These are phyloP conservation scores for Bruguiera gymnorhiza DNA, from an alignment of 345 rosid genomes.

Conservation along the genomic window DNA sequence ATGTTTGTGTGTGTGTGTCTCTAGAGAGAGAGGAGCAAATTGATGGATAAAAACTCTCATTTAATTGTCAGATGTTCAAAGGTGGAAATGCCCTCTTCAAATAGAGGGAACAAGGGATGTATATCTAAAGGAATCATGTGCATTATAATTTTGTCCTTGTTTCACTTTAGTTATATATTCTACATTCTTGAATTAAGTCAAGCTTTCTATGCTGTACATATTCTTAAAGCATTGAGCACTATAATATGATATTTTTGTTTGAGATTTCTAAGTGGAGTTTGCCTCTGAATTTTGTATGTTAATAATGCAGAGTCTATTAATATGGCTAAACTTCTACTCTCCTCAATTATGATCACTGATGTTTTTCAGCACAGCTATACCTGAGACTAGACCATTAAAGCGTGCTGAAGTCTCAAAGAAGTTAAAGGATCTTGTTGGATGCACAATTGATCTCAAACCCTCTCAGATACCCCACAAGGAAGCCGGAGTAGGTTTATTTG, in stretches of 20 bases:
- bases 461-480: constrained; percentile 71
- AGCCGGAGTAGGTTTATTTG: constrained; percentile 72
- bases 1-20: too few relatives aligned
- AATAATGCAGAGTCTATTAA: neutral
- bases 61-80: too few relatives aligned
- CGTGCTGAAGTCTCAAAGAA: constrained; percentile 48
- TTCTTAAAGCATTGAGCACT: too few relatives aligned
- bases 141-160: too few relatives aligned
- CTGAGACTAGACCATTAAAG: constrained; percentile 60
- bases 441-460: constrained; percentile 54
- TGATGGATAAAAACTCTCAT: too few relatives aligned
- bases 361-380: constrained; percentile 69
- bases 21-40: too few relatives aligned
- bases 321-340: constrained; percentile 5
- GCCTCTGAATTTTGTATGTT: neutral
- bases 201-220: too few relatives aligned
- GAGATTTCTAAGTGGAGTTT: neutral
- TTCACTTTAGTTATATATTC: too few relatives aligned
- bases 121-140: too few relatives aligned
- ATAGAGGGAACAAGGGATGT: too few relatives aligned
- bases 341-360: constrained; percentile 36
- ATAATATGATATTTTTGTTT: neutral
- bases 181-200: too few relatives aligned
- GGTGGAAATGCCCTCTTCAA: too few relatives aligned
- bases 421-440: constrained; percentile 65